Conservation (phyloP, 352 stramenopile genomes). For the Globisporangium recalcitrans region DNA sequence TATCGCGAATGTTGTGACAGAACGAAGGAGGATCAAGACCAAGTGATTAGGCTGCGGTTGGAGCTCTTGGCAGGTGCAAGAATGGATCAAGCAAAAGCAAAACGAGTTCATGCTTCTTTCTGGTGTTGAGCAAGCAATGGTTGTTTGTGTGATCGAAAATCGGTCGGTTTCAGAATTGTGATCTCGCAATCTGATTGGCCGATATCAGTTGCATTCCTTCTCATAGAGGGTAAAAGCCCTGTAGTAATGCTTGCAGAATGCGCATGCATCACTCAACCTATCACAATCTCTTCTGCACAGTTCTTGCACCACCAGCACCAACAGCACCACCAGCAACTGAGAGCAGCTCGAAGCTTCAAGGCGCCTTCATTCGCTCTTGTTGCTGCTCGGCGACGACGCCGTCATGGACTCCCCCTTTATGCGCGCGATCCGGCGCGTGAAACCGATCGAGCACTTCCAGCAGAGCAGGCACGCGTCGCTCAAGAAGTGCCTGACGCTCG, state of each 20-base stretch:
- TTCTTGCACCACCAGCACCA: too few species aligned
- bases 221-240: not conserved
- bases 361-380: not conserved
- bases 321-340: too few species aligned
- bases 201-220: not conserved
- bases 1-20: not conserved
- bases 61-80: too few species aligned
- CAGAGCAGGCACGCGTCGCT: conserved; percentile 28
- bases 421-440: conserved; percentile 51
- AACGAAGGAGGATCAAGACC: not conserved
- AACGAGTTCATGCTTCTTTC: too few species aligned
- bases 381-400: not conserved
- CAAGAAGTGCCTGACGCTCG: conserved; percentile 62
- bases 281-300: not conserved
- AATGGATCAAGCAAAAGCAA: too few species aligned
- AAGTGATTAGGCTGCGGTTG: not conserved
- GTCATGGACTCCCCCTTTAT: conserved; percentile 45
- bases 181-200: not conserved
- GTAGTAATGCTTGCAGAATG: not conserved
- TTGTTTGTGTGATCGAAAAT: too few species aligned
- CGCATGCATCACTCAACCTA: not conserved
- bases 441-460: conserved; percentile 61
- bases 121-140: too few species aligned
- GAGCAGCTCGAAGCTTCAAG: not conserved
- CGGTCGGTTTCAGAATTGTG: not conserved